Evolutionary conservation across 78 protist species (phyloP).

Genomic region (Polysphondylium violaceum): DNA sequence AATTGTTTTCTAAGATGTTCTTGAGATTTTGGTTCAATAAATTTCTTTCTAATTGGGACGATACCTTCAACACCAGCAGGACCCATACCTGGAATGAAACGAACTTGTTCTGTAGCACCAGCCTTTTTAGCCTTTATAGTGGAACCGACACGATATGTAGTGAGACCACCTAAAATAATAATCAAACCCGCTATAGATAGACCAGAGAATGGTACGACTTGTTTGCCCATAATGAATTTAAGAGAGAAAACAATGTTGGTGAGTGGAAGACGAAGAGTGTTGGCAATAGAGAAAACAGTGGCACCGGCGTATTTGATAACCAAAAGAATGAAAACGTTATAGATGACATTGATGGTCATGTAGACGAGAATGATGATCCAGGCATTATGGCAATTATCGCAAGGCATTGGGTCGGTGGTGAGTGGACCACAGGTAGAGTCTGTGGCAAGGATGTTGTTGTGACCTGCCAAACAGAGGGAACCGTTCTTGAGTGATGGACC

Average conservation of each 20-base stretch:
- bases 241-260: slow-evolving; percentile 61
- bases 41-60: slow-evolving; percentile 21
- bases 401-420: not conserved
- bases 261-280: slow-evolving; percentile 57
- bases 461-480: slow-evolving; percentile 36
- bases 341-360: slow-evolving; percentile 53
- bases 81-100: slow-evolving; percentile 39
- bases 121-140: slow-evolving; percentile 38
- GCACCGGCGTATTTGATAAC: slow-evolving; percentile 76
- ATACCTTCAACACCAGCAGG: slow-evolving; percentile 62
- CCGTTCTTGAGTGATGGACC: slow-evolving; percentile 36
- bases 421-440: not conserved
- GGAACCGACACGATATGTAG: slow-evolving; percentile 52
- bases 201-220: slow-evolving; percentile 22
- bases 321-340: slow-evolving; percentile 62
- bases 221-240: slow-evolving; percentile 4
- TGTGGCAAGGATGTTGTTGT: not conserved
- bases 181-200: slow-evolving; percentile 39
- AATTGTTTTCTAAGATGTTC: slow-evolving; percentile 59
- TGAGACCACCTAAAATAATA: slow-evolving; percentile 34
- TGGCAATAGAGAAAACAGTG: slow-evolving; percentile 66
- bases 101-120: not conserved
- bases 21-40: slow-evolving; percentile 30
- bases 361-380: slow-evolving; percentile 30
- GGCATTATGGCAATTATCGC: slow-evolving; percentile 60